Base-by-base conservation (phyloP, 345 rosid genomes). In the Litchi chinensis region DNA sequence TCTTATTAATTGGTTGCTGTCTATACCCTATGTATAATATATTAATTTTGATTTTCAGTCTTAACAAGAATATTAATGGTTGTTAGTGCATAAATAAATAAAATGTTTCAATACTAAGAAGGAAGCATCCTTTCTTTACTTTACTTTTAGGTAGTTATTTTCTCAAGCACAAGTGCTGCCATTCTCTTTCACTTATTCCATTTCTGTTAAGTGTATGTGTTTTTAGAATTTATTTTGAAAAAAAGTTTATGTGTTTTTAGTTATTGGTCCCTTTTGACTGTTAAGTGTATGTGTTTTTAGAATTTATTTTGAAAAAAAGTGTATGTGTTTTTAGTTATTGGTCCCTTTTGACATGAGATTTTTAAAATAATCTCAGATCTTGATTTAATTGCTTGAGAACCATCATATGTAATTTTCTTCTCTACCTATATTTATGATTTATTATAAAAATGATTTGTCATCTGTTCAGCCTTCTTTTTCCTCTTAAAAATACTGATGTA, bases 41-140 rank as follows among this genome's bases (percentile, higher is more conserved):
- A 39, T 74, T 70, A 5, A 62, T 7, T 59, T 48, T 16, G 37
- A 57, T 64, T 37, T 71, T 52, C 24, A 5, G 57, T 67, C 28
- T 57, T 68, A 52, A 70, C 28, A 37, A 21, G 28, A 48, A 74
- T 63, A 60, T 8, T 62, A 48, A 41, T 72, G 69, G 32, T 65
- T 62, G 48, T 32, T 26, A 74, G 48, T 59, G 21, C 67, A 13
- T 13, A 50, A 50, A 50, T 40, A 28, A 46, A 64, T 15, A 52
- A 21, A 64, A 65, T 65, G 18, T 64, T n/a, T 26, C 8, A 28
- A 64, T 69, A 8, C 56, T 7, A 28, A 12, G 40, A 52, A 16
- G 19, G 43, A 50, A 22, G 65, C 41, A 32, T 60, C 13, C 22
- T 4, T 41, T 57, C 37, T 62, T 24, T 62, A 13, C 26, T 43